phyloP scores from a whole-genome alignment of 1,284 basidiomycete genomes.

The Boletus semigastroideus region DNA sequence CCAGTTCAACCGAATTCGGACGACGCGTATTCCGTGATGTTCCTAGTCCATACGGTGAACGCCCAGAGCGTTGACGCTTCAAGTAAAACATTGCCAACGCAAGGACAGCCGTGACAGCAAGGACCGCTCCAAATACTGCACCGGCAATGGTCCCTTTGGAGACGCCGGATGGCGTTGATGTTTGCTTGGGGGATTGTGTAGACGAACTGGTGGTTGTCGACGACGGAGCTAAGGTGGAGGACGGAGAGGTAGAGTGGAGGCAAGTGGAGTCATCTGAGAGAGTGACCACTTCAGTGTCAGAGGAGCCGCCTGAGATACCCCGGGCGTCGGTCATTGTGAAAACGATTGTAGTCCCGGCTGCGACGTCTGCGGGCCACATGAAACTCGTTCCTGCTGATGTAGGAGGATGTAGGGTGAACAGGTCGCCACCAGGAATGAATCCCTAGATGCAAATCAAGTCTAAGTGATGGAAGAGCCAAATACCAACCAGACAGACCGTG shows the following conservation, averaged over 20 bases:
- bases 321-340: slow-evolving; percentile 61
- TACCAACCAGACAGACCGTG: slow-evolving; percentile 39
- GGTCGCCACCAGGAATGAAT: slow-evolving; percentile 61
- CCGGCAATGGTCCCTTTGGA: slow-evolving; percentile 54
- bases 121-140: slow-evolving; percentile 54
- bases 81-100: slow-evolving; percentile 45
- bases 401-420: slow-evolving; percentile 46
- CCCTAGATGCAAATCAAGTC: slow-evolving; percentile 40
- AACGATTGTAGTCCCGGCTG: slow-evolving; percentile 57
- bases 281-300: slow-evolving; percentile 49
- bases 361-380: slow-evolving; percentile 58
- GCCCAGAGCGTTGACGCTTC: slow-evolving; percentile 38
- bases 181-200: slow-evolving; percentile 19
- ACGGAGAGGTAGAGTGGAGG: slow-evolving; percentile 50
- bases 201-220: slow-evolving; percentile 34
- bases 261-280: slow-evolving; percentile 53
- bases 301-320: slow-evolving; percentile 58
- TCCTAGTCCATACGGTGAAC: slow-evolving; percentile 19
- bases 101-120: slow-evolving; percentile 51
- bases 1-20: slow-evolving; percentile 31
- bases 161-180: slow-evolving; percentile 23
- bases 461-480: neutral
- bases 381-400: slow-evolving; percentile 40
- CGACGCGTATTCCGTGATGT: slow-evolving; percentile 25
- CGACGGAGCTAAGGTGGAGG: slow-evolving; percentile 40